phyloP scores from a whole-genome alignment of 2,329 filamentous ascomycete species.

The Didymella keratinophila region DNA sequence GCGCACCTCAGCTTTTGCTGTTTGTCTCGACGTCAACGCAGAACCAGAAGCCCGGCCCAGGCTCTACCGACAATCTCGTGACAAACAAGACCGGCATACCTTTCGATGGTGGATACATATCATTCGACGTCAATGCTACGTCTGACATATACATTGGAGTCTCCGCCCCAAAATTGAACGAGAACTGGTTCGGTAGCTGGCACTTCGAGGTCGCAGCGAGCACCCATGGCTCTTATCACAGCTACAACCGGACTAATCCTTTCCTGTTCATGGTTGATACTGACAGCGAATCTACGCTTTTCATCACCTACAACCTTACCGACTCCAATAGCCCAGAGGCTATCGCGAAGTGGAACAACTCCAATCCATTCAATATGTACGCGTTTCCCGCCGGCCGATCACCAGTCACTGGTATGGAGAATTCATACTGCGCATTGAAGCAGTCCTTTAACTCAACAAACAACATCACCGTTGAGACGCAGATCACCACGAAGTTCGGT shows the following conservation, averaged over 20 bases:
- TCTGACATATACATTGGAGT: constrained; percentile 80
- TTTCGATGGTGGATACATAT: constrained; percentile 75
- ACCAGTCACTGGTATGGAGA: constrained; percentile 71
- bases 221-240: constrained; percentile 78
- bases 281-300: constrained; percentile 77
- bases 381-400: constrained; percentile 68
- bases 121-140: constrained; percentile 67
- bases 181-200: constrained; percentile 69
- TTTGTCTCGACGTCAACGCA: constrained; percentile 74
- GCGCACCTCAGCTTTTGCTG: constrained; percentile 73
- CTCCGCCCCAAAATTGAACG: constrained; percentile 70
- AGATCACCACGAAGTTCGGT: constrained; percentile 68
- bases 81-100: constrained; percentile 51
- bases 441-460: constrained; percentile 70
- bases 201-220: constrained; percentile 85
- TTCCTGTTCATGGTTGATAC: constrained; percentile 84
- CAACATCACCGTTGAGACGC: constrained; percentile 68
- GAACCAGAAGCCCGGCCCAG: constrained; percentile 73
- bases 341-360: constrained; percentile 64
- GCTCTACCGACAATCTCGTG: constrained; percentile 55
- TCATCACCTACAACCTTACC: constrained; percentile 80
- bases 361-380: constrained; percentile 74
- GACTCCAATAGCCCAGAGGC: constrained; percentile 56
- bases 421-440: constrained; percentile 83
- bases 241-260: constrained; percentile 63